These are phyloP conservation scores for Termitomyces eurrhizus DNA, from an alignment of 768 basidiomycete genomes.

Conservation along the genomic window DNA sequence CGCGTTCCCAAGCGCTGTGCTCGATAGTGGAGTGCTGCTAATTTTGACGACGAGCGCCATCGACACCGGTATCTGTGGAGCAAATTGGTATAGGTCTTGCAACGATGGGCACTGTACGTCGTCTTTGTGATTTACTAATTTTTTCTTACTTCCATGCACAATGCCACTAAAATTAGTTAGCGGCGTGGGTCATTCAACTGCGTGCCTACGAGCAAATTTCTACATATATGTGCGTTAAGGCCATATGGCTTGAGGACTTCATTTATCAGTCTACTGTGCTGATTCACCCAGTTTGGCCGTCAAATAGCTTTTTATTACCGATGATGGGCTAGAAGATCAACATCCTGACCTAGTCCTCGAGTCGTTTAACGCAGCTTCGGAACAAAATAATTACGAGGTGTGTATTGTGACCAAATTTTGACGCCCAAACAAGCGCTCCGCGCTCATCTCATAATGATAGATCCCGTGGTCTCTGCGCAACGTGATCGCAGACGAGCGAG, in stretches of 20 bases:
- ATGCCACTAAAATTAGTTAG: too few species aligned
- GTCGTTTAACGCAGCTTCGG: slow-evolving; percentile 72
- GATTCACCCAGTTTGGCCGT: slow-evolving; percentile 62
- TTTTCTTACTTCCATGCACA: too few species aligned
- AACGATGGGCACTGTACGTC: too few species aligned
- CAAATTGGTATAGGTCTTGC: too few species aligned
- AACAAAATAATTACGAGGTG: slow-evolving; percentile 92
- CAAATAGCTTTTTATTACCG: slow-evolving; percentile 83
- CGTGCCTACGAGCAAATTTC: slow-evolving; percentile 72
- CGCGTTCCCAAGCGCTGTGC: too few species aligned
- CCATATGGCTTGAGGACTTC: slow-evolving; percentile 9
- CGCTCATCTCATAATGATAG: slow-evolving; percentile 26
- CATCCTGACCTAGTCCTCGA: slow-evolving; percentile 60
- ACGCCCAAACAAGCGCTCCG: neutral
- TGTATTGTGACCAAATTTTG: slow-evolving; percentile 5
- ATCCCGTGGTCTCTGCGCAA: slow-evolving; percentile 28
- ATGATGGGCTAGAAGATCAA: slow-evolving; percentile 50
- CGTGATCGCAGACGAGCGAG: slow-evolving; percentile 72
- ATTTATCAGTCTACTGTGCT: slow-evolving; percentile 7
- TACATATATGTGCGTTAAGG: slow-evolving; percentile 64
- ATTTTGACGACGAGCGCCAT: too few species aligned
- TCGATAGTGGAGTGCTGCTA: too few species aligned
- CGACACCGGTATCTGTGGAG: too few species aligned
- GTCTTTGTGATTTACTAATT: too few species aligned
- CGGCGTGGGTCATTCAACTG: slow-evolving; percentile 80